phyloP scores from a whole-genome alignment of 208 protist species.

The Leishmania martiniquensis region DNA sequence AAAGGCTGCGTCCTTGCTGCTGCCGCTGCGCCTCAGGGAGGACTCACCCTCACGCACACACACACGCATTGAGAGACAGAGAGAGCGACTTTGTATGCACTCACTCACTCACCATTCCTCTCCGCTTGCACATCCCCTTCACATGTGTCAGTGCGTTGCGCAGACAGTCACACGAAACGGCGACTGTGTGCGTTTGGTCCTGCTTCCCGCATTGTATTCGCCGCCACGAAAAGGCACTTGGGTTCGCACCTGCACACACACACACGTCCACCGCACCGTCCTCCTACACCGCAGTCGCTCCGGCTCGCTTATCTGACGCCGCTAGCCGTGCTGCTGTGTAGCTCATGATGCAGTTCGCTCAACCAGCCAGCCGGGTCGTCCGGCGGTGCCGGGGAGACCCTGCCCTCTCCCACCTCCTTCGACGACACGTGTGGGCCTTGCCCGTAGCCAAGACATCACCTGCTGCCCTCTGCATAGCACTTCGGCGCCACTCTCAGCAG shows the following conservation, averaged over 20 bases:
- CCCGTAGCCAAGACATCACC: neutral
- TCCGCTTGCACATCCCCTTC: no score
- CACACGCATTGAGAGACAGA: no score
- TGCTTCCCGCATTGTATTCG: neutral
- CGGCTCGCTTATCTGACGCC: no score
- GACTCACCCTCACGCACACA: no score
- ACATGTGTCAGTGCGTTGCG: no score
- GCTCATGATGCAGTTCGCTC: slow-evolving; percentile 1
- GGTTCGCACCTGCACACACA: slow-evolving; percentile 5
- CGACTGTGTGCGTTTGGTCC: neutral
- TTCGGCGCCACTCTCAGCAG: slow-evolving; percentile 35
- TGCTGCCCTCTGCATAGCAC: slow-evolving; percentile 2
- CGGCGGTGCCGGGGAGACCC: neutral
- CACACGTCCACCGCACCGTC: neutral
- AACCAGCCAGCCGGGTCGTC: neutral
- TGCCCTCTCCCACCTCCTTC: neutral
- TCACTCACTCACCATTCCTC: no score
- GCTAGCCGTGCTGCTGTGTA: neutral
- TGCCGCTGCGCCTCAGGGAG: no score
- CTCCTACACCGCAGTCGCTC: neutral
- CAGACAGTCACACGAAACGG: no score
- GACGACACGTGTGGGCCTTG: neutral
- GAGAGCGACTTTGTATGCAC: no score
- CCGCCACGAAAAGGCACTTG: neutral
- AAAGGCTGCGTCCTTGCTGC: neutral